Conservation (phyloP, 2,329 filamentous ascomycete genomes). For the Pseudocercospora cruenta region DNA sequence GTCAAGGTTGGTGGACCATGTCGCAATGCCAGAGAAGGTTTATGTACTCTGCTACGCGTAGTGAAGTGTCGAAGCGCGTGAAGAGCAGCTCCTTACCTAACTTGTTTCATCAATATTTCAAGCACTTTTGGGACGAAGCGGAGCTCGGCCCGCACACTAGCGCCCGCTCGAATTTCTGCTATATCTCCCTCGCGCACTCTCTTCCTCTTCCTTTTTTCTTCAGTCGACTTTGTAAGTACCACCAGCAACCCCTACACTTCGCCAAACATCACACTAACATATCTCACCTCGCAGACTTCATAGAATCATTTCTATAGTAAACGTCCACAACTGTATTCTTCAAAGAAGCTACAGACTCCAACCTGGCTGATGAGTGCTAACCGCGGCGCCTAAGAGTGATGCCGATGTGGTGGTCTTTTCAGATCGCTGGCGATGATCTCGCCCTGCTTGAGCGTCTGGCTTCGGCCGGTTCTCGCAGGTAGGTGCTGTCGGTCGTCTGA, state of each 20-base stretch:
- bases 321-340: conserved; percentile 89
- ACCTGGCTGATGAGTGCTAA: conserved; percentile 41
- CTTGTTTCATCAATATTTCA: conserved; percentile 1
- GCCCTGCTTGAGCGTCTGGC: conserved; percentile 36
- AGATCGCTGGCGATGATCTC: conserved; percentile 41
- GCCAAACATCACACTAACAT: background rate
- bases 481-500: conserved; percentile 41
- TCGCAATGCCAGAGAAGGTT: background rate
- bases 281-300: background rate
- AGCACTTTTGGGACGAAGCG: background rate
- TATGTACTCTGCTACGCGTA: background rate
- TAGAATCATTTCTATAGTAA: conserved; percentile 74
- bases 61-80: background rate
- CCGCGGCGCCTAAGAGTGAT: conserved; percentile 42
- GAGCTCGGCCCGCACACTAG: background rate
- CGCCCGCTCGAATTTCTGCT: background rate
- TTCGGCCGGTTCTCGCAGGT: conserved; percentile 39
- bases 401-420: conserved; percentile 32
- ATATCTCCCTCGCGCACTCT: background rate
- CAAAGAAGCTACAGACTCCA: conserved; percentile 71
- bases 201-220: background rate
- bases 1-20: background rate
- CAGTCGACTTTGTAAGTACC: conserved; percentile 1
- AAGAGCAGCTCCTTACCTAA: background rate
- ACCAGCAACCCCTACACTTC: background rate